A percentile compares a stretch with the other conserved stretches of the same genome.
These are phyloP conservation scores for Salicornia ramosissima DNA, from an alignment of 148 eudicot genomes.

Conservation along the genomic window DNA sequence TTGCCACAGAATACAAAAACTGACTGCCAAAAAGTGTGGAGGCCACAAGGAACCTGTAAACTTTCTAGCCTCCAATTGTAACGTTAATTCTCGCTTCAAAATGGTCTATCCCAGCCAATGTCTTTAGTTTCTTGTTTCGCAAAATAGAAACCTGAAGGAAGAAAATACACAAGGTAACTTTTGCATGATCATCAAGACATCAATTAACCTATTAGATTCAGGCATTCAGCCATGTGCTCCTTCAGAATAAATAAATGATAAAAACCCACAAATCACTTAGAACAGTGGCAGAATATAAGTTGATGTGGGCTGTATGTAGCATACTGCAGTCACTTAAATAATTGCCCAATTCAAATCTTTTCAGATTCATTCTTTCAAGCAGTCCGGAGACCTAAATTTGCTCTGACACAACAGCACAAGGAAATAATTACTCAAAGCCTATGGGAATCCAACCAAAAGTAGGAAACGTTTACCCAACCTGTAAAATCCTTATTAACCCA, in stretches of 20 bases:
- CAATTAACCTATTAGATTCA: no score
- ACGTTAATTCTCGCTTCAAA: constrained; percentile 70
- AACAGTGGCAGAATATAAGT: background rate
- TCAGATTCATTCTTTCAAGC: background rate
- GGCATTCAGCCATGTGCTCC: background rate
- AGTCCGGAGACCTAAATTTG: background rate
- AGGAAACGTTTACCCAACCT: background rate
- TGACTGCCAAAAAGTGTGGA: background rate
- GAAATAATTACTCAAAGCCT: background rate
- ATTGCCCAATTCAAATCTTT: no score
- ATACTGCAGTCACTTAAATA: background rate
- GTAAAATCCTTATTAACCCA: background rate
- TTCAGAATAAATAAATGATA: background rate
- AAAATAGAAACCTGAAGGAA: constrained; percentile 62
- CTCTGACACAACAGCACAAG: background rate
- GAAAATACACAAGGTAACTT: background rate
- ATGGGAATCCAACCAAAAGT: background rate
- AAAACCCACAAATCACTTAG: background rate
- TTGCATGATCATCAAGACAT: background rate
- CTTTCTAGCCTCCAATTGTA: constrained; percentile 9
- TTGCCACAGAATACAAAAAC: background rate
- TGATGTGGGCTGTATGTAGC: background rate
- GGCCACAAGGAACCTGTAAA: background rate
- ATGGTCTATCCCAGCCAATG: constrained; percentile 44
- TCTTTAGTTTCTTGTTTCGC: constrained; percentile 54